A percentile compares a stretch with the other conserved stretches of the same genome.
Conservation (phyloP, 2,329 filamentous ascomycete species). For the Aspergillus sp. region DNA sequence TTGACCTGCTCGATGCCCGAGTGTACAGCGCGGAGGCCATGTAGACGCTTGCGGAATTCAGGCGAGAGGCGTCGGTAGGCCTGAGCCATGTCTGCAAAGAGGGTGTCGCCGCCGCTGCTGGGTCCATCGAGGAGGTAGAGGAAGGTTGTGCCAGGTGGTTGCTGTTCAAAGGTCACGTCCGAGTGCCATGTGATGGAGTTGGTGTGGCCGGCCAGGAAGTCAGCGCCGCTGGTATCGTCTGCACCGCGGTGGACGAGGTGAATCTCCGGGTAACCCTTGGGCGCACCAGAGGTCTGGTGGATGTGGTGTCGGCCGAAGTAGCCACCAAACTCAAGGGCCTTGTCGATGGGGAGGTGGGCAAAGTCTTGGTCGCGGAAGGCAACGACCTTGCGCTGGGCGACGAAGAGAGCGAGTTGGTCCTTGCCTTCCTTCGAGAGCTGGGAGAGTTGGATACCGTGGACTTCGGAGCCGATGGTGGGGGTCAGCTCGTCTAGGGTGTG, state of each 20-base stretch:
- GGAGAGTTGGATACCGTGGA: slow-evolving; percentile 73
- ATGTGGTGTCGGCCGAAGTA: slow-evolving; percentile 85
- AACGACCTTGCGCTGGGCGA: slow-evolving; percentile 66
- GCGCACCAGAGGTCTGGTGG: slow-evolving; percentile 77
- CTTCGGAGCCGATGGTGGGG: slow-evolving; percentile 73
- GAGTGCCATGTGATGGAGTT: slow-evolving; percentile 88
- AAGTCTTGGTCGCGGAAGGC: slow-evolving; percentile 78
- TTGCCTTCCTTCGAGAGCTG: slow-evolving; percentile 70
- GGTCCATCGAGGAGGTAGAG: slow-evolving; percentile 85
- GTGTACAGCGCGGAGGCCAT: slow-evolving; percentile 80
- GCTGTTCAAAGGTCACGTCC: slow-evolving; percentile 84
- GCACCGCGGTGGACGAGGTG: slow-evolving; percentile 78
- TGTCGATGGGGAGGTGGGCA: slow-evolving; percentile 68
- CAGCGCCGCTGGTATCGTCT: slow-evolving; percentile 62
- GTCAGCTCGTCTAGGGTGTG: slow-evolving; percentile 65
- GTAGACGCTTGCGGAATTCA: slow-evolving; percentile 76
- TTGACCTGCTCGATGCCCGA: slow-evolving; percentile 81
- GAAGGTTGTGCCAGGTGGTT: slow-evolving; percentile 89
- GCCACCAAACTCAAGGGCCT: slow-evolving; percentile 70
- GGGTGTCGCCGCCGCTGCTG: slow-evolving; percentile 78
- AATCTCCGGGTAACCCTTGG: slow-evolving; percentile 72
- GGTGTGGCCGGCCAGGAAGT: slow-evolving; percentile 71
- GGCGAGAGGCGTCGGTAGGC: slow-evolving; percentile 82
- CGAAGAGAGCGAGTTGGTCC: slow-evolving; percentile 68
- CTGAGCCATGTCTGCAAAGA: slow-evolving; percentile 78